phyloP scores from a whole-genome alignment of 768 basidiomycete species.

The Cubamyces lactineus region DNA sequence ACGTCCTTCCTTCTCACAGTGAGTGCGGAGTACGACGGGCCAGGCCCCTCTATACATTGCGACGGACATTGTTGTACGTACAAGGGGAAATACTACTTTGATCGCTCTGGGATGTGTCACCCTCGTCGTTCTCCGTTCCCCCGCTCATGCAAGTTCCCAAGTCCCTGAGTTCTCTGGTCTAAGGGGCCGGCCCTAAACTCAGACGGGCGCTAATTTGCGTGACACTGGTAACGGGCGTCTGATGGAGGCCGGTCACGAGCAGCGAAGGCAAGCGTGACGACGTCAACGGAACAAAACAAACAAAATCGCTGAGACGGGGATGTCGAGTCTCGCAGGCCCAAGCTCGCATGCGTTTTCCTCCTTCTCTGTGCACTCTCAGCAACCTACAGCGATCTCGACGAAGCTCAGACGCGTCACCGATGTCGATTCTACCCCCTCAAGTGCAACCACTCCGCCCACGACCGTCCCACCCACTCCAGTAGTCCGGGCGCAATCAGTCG shows the following conservation, averaged over 20 bases:
- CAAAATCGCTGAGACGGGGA: conserved; percentile 31
- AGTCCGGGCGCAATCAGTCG: conserved; percentile 9
- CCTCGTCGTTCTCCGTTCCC: not conserved
- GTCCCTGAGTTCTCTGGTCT: not conserved
- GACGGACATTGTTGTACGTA: conserved; percentile 4
- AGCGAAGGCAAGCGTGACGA: conserved; percentile 25
- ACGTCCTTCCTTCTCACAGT: not conserved
- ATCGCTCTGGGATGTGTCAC: not conserved
- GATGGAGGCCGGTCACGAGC: conserved; percentile 30
- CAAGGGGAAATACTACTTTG: not conserved
- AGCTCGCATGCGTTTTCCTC: conserved; percentile 26
- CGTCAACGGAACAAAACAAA: conserved; percentile 36
- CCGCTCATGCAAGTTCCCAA: too few species aligned
- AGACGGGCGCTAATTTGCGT: not conserved
- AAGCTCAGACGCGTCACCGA: conserved; percentile 14
- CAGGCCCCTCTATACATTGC: not conserved
- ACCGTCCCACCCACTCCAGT: conserved; percentile 20
- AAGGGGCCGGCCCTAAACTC: conserved; percentile 29
- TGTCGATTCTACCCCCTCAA: conserved; percentile 15
- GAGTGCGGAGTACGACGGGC: not conserved
- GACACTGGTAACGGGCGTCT: conserved; percentile 7
- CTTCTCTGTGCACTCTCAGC: conserved; percentile 23
- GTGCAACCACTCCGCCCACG: conserved; percentile 19
- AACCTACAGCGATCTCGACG: conserved; percentile 19
- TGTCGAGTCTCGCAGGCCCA: conserved; percentile 30